Evolutionary conservation across 2,329 filamentous ascomycete species (phyloP), one percentile per base, ranked within the genome.

Genomic region (Xylariaceae sp.): DNA sequence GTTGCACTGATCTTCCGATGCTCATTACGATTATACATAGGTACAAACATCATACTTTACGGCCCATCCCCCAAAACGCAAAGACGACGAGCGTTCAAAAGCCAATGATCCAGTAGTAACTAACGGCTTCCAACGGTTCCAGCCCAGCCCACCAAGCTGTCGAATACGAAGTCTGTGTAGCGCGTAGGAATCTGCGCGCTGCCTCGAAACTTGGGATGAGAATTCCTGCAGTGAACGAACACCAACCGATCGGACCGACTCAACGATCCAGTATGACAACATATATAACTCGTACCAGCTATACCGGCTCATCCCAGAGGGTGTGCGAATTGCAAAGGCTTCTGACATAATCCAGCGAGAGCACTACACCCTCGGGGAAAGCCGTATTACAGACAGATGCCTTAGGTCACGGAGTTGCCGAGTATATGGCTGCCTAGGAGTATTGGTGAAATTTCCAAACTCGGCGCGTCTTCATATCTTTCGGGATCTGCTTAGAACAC

Each of bases 241-340:
- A 44, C 26, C 22, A 44, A 26, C 42, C 29, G 44, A 47, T 58
- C 49, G 47, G 44, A 46, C 49, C 36, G 39, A 53, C 22, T 55
- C 10, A 12, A 44, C 21, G 18, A 42, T 34, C 21, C 34, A 15
- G 45, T 49, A 40, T 42, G 37, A 39, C 44, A 42, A 39, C 13
- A 22, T 37, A 39, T 43, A 51, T 21, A 50, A 30, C 15, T n/a
- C n/a, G n/a, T 43, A 34, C 22, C 43, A 3, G 40, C 36, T 13
- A 41, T 21, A 34, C n/a, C n/a, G n/a, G n/a, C 7, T 19, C 5
- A 32, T 34, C 9, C 13, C 21, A 18, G 30, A 30, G 32, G 34
- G 16, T 21, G 41, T 16, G 13, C 41, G 21, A 13, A 29, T 43
- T 18, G 40, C 10, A 4, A 30, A 29, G 37, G 29, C n/a, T 18